Conservation (phyloP, 2,329 filamentous ascomycete genomes). For the Macrophomina phaseolina region DNA sequence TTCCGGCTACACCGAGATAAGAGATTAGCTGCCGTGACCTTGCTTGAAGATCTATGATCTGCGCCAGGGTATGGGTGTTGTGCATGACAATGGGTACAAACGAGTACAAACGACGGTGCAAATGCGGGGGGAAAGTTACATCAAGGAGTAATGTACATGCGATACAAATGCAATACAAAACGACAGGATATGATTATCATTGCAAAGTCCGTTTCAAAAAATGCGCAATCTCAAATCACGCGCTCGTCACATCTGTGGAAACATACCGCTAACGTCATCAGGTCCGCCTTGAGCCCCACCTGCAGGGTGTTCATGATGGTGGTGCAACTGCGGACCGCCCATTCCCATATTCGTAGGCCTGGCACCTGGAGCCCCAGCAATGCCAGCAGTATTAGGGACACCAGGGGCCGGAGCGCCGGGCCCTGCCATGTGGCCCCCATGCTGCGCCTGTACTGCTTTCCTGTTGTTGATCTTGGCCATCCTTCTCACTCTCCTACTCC, state of each 20-base stretch:
- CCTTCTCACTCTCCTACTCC: conserved; percentile 88
- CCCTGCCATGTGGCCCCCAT: conserved; percentile 70
- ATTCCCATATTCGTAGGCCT: conserved; percentile 73
- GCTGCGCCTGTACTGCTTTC: conserved; percentile 70
- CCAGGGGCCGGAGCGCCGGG: conserved; percentile 66
- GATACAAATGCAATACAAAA: conserved; percentile 40
- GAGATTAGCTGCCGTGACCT: conserved; percentile 50
- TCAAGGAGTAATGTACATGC: conserved; percentile 51
- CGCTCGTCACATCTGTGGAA: conserved; percentile 84
- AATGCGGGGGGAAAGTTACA: conserved; percentile 46
- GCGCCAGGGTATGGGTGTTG: conserved; percentile 31
- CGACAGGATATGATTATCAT: conserved; percentile 48
- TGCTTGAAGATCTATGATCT: conserved; percentile 37
- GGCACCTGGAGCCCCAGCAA: conserved; percentile 62
- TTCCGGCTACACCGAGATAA: conserved; percentile 59
- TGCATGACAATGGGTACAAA: conserved; percentile 32
- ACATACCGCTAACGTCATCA: conserved; percentile 96
- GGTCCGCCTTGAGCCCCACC: conserved; percentile 65
- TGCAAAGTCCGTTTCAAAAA: conserved; percentile 41
- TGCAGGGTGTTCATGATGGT: conserved; percentile 76
- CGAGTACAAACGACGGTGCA: conserved; percentile 27
- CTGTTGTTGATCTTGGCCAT: conserved; percentile 96
- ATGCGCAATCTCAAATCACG: conserved; percentile 35
- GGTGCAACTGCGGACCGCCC: conserved; percentile 67
- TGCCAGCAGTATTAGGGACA: conserved; percentile 67